These are phyloP conservation scores for Phytophthora brassicae DNA, from an alignment of 352 stramenopile genomes.

Conservation along the genomic window DNA sequence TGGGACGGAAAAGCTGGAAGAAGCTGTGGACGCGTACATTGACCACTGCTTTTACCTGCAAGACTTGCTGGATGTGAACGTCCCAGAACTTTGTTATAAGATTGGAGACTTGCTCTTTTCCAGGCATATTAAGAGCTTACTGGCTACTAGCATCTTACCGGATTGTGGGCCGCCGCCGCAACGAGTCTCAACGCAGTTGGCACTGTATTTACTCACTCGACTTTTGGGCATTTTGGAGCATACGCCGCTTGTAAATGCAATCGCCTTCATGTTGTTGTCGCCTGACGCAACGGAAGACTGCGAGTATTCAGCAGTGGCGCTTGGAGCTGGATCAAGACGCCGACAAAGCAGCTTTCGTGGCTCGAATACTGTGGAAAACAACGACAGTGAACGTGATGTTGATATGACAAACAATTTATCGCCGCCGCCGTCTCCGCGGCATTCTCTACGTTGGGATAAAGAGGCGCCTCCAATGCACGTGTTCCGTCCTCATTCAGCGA, in stretches of 20 bases:
- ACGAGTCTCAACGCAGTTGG: conserved; percentile 74
- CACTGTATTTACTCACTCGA: conserved; percentile 75
- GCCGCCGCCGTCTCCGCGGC: conserved; percentile 12
- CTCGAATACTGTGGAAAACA: conserved; percentile 11
- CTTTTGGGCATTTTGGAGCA: conserved; percentile 79
- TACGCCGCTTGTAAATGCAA: conserved; percentile 79
- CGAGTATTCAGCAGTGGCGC: conserved; percentile 60
- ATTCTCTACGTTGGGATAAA: conserved; percentile 32
- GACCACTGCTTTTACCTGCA: conserved; percentile 88
- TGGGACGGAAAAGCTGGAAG: conserved; percentile 74
- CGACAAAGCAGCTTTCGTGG: conserved; percentile 18
- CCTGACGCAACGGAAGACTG: conserved; percentile 58
- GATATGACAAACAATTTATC: conserved; percentile 10
- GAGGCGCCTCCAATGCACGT: conserved; percentile 39
- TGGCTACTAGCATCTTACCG: conserved; percentile 74
- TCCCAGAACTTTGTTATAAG: conserved; percentile 82
- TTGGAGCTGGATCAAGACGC: conserved; percentile 48
- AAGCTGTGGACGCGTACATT: conserved; percentile 79
- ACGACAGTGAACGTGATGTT: conserved; percentile 18
- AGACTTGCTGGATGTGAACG: conserved; percentile 80
- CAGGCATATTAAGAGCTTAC: conserved; percentile 62
- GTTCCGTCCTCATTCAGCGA: conserved; percentile 61
- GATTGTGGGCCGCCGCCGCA: conserved; percentile 73
- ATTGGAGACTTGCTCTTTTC: conserved; percentile 76
- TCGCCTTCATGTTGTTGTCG: conserved; percentile 74